These are phyloP conservation scores for Papilionanthe hybrid DNA, from an alignment of 116 monocot genomes.

Conservation along the genomic window DNA sequence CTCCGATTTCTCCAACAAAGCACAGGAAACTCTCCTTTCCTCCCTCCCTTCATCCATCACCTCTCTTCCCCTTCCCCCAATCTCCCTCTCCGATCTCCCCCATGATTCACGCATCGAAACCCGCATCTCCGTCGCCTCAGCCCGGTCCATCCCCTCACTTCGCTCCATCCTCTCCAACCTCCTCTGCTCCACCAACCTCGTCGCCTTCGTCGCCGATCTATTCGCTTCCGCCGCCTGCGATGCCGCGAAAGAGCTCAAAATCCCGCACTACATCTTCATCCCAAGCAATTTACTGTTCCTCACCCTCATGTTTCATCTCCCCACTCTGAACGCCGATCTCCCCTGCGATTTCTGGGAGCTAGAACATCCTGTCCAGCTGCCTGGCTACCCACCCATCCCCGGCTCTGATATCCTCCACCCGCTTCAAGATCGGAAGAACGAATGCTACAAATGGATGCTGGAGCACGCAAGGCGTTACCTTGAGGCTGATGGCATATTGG, in stretches of 20 bases:
- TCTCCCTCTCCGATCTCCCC: constrained; percentile 20
- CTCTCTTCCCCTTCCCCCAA: constrained; percentile 22
- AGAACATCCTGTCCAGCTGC: constrained; percentile 24
- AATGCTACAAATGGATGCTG: constrained; percentile 30
- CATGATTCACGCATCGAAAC: constrained; percentile 10
- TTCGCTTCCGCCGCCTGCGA: constrained; percentile 15
- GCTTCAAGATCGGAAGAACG: constrained; percentile 24
- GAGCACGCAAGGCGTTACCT: constrained; percentile 11
- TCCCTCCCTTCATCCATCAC: constrained; percentile 20
- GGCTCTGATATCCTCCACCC: constrained; percentile 34
- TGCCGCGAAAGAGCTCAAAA: constrained; percentile 10
- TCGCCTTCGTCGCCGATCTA: constrained; percentile 32
- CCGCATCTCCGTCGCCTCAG: constrained; percentile 9
- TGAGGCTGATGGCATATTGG: constrained; percentile 42
- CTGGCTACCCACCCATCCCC: constrained; percentile 57
- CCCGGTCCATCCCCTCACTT: constrained; percentile 11
- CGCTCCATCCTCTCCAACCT: constrained; percentile 12
- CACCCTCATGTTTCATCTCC: constrained; percentile 22
- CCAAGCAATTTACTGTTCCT: constrained; percentile 17
- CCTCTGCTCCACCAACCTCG: not conserved
- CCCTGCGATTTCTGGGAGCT: constrained; percentile 26
- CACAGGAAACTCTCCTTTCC: constrained; percentile 15
- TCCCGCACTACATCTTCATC: constrained; percentile 33
- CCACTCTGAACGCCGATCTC: constrained; percentile 14
- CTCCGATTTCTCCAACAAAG: constrained; percentile 15